These are phyloP conservation scores for Phylloporus sp. DNA, from an alignment of 768 basidiomycete genomes.

Conservation along the genomic window DNA sequence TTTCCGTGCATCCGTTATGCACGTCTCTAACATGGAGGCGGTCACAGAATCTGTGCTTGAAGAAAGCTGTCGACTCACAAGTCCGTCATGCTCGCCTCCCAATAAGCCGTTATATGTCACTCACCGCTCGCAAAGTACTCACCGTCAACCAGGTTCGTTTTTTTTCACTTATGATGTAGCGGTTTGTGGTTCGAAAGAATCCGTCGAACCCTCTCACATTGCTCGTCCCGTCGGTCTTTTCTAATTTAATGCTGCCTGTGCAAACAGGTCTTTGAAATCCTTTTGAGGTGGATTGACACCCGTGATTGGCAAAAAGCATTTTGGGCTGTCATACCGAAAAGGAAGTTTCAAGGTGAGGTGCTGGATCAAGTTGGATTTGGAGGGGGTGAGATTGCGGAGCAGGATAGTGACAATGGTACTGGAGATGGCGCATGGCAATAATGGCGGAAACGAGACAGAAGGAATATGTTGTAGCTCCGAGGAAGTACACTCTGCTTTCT, in stretches of 20 bases:
- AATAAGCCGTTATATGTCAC: slow-evolving; percentile 84
- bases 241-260: neutral
- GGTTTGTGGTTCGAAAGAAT: neutral
- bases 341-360: slow-evolving; percentile 63
- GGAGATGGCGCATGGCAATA: too few species aligned
- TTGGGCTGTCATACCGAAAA: slow-evolving; percentile 82
- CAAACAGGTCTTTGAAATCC: slow-evolving; percentile 74
- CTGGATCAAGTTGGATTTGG: slow-evolving; percentile 14
- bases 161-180: slow-evolving; percentile 2
- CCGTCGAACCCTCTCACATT: neutral
- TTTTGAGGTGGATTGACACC: slow-evolving; percentile 84
- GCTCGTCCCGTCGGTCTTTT: neutral
- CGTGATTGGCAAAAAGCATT: slow-evolving; percentile 84
- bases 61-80: slow-evolving; percentile 71
- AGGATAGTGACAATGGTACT: neutral
- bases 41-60: slow-evolving; percentile 75
- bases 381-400: neutral
- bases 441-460: too few species aligned
- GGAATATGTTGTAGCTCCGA: too few species aligned
- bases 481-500: neutral
- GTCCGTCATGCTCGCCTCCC: slow-evolving; percentile 88
- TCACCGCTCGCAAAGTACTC: slow-evolving; percentile 90
- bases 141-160: slow-evolving; percentile 83
- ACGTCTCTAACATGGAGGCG: slow-evolving; percentile 13
- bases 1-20: neutral